Evolutionary conservation across 1,284 basidiomycete genomes (phyloP).

Genomic region (Ganoderma multipileum): DNA sequence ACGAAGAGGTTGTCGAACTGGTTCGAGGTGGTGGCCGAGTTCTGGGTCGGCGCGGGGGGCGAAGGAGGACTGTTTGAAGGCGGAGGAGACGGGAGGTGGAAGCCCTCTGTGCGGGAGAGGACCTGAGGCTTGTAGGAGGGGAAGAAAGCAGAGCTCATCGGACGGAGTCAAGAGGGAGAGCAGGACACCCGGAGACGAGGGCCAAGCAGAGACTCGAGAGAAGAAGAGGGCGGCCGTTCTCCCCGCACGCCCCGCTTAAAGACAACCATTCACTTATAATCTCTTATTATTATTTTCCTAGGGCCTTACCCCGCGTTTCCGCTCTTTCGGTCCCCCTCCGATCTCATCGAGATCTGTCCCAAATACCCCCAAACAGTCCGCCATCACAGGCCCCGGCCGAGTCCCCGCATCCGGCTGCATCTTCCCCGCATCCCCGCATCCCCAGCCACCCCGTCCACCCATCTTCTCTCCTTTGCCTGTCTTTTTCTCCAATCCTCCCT

Average conservation of each 20-base stretch:
- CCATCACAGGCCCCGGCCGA: conserved; percentile 29
- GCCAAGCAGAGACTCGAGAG: conserved; percentile 12
- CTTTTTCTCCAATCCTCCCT: background rate
- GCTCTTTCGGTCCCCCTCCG: conserved; percentile 8
- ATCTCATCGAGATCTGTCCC: conserved; percentile 13
- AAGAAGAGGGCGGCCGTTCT: conserved; percentile 28
- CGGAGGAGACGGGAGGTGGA: conserved; percentile 60
- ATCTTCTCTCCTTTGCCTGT: background rate
- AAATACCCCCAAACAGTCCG: conserved; percentile 23
- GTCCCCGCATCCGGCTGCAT: conserved; percentile 27
- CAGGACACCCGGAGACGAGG: conserved; percentile 3
- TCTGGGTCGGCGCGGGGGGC: conserved; percentile 45
- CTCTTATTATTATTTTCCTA: conserved; percentile 29
- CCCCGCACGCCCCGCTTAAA: conserved; percentile 31
- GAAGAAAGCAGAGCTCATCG: conserved; percentile 37
- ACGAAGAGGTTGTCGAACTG: conserved; percentile 50
- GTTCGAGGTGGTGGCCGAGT: conserved; percentile 32
- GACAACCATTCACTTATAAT: conserved; percentile 30
- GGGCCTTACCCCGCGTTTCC: conserved; percentile 27
- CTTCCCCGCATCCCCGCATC: conserved; percentile 25
- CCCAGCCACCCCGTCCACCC: conserved; percentile 10
- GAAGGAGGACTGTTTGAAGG: conserved; percentile 47
- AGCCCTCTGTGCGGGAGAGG: conserved; percentile 63
- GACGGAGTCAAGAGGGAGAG: conserved; percentile 20
- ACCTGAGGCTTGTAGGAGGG: conserved; percentile 49